phyloP scores from a whole-genome alignment of 2,329 filamentous ascomycete genomes.

The Colletotrichum viniferum region DNA sequence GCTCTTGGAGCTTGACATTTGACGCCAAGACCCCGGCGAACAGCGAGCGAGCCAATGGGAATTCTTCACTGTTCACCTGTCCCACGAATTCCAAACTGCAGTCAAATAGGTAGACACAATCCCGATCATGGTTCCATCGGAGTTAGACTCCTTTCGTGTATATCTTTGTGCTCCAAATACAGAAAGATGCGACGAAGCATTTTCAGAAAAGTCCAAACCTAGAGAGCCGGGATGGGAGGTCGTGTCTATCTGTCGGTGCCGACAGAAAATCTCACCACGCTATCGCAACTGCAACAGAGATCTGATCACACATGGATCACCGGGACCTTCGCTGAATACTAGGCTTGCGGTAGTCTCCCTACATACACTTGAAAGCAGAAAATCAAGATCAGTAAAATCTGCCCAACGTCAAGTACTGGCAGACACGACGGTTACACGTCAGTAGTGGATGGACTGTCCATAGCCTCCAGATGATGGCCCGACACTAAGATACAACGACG shows the following conservation, averaged over 20 bases:
- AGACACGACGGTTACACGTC: background rate
- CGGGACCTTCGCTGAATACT: background rate
- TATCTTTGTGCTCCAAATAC: background rate
- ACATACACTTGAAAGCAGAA: background rate
- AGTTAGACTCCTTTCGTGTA: background rate
- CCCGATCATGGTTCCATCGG: background rate
- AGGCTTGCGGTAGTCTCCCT: background rate
- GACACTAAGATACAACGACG: background rate
- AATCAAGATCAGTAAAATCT: background rate
- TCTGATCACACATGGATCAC: background rate
- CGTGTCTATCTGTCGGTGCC: background rate
- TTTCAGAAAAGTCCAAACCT: background rate
- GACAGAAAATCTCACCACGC: background rate
- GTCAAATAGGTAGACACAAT: background rate
- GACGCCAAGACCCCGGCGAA: background rate
- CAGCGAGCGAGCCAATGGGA: background rate
- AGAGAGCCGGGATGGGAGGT: background rate
- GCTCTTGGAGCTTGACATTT: background rate
- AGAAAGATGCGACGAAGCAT: background rate
- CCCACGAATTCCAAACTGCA: background rate
- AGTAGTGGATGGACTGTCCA: background rate
- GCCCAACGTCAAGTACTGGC: background rate
- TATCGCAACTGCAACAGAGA: background rate
- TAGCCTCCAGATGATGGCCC: background rate
- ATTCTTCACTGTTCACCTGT: background rate